Evolutionary conservation across 371 early-diverging fungal species (phyloP), one percentile per base, ranked within the genome.

Genomic region (Apophysomyces ossiformis): DNA sequence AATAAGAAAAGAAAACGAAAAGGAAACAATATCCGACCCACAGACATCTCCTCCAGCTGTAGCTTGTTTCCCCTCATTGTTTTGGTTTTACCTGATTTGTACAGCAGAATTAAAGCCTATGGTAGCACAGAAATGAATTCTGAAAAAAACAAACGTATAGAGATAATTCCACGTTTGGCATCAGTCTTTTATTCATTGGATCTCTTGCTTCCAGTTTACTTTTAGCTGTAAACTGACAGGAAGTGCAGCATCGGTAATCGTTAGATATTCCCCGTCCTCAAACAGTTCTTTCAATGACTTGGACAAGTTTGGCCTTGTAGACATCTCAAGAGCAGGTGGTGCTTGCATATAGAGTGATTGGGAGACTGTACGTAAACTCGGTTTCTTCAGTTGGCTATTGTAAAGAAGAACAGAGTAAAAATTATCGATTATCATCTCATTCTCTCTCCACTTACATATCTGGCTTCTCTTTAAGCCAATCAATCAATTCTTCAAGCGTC

Each of bases 331-430:
- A 32, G 73, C 68, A 41, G 82, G 85, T 21, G 95, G 96, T 4
- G 88, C 90, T 65, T 88, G 92, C 93, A 95, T 93, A 70, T 92
- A 94, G 37, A 96, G 70, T 7, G 90, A 84, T 57, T 73, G 86
- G 2, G 77, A 66, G 0, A 79, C 79, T 11, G 86, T 75, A 7
- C 89, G 79, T 69, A 94, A 76, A 66, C 90, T 90, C 15, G 95
- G 96, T 57, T 82, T 86, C 67, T 92, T 92, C 70, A 94, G 76
- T 84, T 90, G 94, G 45, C 91, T 91, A 70, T 32, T 58, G 13
- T 26, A 16, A 64, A 13, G 43, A 57, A 39, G 9, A 39, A 11
- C n/a, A 26, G 18, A 32, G 43, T 43, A 37, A 21, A 0, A 37
- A 36, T 5, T 41, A 15, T 44, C 9, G 59, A 11, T 13, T 16